A percentile compares a stretch with the other conserved stretches of the same genome.
Evolutionary conservation across 2,329 filamentous ascomycete species (phyloP).

Genomic region (Escovopsis sp.): DNA sequence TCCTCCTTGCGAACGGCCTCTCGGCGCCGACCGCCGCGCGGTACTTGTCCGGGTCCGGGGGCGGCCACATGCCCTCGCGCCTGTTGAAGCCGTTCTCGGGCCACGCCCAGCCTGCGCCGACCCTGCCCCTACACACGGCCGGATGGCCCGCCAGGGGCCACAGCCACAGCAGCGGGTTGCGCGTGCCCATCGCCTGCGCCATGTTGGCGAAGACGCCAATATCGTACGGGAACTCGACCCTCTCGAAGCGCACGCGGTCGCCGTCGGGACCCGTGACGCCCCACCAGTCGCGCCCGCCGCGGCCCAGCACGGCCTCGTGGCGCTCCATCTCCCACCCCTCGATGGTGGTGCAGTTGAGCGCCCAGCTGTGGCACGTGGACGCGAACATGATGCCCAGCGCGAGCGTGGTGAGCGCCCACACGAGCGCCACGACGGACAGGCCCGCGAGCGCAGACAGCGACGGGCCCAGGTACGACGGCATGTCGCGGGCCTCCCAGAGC

Average conservation of each 20-base stretch:
- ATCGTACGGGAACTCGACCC: conserved; percentile 71
- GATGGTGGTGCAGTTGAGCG: conserved; percentile 63
- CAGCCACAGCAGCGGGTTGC: conserved; percentile 52
- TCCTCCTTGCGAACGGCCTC: conserved; percentile 24
- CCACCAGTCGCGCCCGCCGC: conserved; percentile 32
- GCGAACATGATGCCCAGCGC: conserved; percentile 48
- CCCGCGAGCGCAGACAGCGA: conserved; percentile 40
- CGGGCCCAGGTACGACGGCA: conserved; percentile 64
- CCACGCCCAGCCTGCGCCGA: conserved; percentile 42
- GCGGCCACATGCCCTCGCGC: conserved; percentile 43
- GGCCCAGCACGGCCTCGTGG: conserved; percentile 40
- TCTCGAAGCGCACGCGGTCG: conserved; percentile 34
- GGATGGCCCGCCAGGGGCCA: conserved; percentile 47
- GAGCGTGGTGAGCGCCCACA: conserved; percentile 43
- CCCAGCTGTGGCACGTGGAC: conserved; percentile 44
- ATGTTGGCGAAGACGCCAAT: conserved; percentile 61
- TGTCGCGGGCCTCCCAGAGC: conserved; percentile 48
- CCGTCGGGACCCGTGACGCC: conserved; percentile 19
- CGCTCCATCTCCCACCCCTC: conserved; percentile 61
- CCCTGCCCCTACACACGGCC: conserved; percentile 18
- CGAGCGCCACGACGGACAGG: conserved; percentile 43
- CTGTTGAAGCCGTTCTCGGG: conserved; percentile 68
- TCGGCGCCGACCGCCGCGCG: conserved; percentile 24
- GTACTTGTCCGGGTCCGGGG: conserved; percentile 45
- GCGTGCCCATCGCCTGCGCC: conserved; percentile 57